Evolutionary conservation across 768 basidiomycete species (phyloP), one percentile per base, ranked within the genome.

Genomic region (Pilatotrama ljubarskyi): DNA sequence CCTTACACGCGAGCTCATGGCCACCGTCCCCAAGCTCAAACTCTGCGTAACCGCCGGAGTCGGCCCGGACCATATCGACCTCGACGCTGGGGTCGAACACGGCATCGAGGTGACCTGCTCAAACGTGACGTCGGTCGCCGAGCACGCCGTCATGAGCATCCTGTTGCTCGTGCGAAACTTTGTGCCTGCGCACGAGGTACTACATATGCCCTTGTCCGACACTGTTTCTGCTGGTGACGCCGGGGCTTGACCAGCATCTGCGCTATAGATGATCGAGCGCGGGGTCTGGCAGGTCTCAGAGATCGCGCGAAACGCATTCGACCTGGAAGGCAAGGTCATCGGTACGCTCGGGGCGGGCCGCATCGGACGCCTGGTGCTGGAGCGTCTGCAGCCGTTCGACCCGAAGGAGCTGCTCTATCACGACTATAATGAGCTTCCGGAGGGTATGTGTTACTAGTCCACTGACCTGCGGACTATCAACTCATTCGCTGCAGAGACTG

Each of bases 401-500:
- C 86, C 84, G 81, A 94, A 94, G 73, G 91, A 95, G 70, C 82
- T 96, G 42, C 75, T 96, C 55, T 95, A 95, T 80, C 95, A 86
- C 70, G 93, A 94, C 74, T 93, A 94, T 69, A 79, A 83, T 3
- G 77, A 89, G 53, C 83, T 91, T 56, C 86, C 89, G 29, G 29
- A 32, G 29, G 29, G 29, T 32, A 10, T 32, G 29, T 32, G 29
- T 10, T 32, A 32, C 5, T 5, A 10, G 29, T 10, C 10, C 29
- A 4, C 10, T 32, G 29, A 32, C 10, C n/a, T n/a, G n/a, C n/a
- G n/a, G n/a, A n/a, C 29, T 32, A 32, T 10, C 10, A 4, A 32
- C 29, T 5, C 29, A 32, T 32, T 32, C 5, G 29, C 10, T 14
- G 77, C 78, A 55, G 87, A 86, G 41, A 88, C 87, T 35, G 84